phyloP scores from a whole-genome alignment of 495 filamentous ascomycete genomes.

The Penicillium daleae region DNA sequence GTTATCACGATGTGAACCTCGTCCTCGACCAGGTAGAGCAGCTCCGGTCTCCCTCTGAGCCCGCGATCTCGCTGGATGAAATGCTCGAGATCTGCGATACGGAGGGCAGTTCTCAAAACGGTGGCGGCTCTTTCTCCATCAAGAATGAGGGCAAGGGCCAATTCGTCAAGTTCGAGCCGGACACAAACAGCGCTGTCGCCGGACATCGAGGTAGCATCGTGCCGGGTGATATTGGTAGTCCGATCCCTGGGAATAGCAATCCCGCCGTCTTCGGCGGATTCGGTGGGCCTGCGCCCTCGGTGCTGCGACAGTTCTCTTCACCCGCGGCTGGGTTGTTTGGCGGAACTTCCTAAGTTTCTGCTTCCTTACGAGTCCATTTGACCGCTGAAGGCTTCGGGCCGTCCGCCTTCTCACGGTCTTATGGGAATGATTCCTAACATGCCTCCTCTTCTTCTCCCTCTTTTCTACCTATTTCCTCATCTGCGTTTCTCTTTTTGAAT shows the following conservation, averaged over 20 bases:
- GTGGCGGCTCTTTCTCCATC: conserved; percentile 80
- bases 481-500: conserved; percentile 22
- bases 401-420: conserved; percentile 9
- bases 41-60: conserved; percentile 57
- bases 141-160: conserved; percentile 53
- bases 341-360: conserved; percentile 19
- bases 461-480: not conserved
- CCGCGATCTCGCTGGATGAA: conserved; percentile 66
- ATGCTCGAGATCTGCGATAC: conserved; percentile 91
- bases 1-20: conserved; percentile 67
- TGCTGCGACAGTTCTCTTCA: conserved; percentile 46
- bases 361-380: conserved; percentile 12
- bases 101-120: conserved; percentile 83
- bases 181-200: conserved; percentile 45
- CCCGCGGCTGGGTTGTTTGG: conserved; percentile 45
- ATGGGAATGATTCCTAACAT: conserved; percentile 27
- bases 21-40: conserved; percentile 70
- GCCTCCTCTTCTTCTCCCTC: conserved; percentile 5
- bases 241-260: conserved; percentile 46
- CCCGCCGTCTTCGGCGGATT: conserved; percentile 48
- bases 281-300: conserved; percentile 34
- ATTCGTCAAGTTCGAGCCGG: conserved; percentile 67
- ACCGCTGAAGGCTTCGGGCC: too few species aligned
- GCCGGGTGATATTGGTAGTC: conserved; percentile 57
- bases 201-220: conserved; percentile 48